These are phyloP conservation scores for Myxozyma monticola DNA, from an alignment of 805 yeast species.

Conservation along the genomic window DNA sequence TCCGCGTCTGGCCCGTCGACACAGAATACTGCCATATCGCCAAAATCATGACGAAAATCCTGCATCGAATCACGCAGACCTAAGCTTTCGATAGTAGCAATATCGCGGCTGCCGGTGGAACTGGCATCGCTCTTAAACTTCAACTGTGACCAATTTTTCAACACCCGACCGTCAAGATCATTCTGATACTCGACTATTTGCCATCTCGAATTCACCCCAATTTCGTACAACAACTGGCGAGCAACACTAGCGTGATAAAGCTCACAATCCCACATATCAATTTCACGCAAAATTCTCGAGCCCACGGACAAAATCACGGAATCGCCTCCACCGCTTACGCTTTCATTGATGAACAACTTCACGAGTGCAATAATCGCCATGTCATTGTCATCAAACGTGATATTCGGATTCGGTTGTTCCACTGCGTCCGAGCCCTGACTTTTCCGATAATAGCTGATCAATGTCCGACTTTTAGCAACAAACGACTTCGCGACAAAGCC, in stretches of 20 bases:
- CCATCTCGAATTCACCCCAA: slow-evolving; percentile 32
- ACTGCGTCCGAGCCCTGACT: background rate
- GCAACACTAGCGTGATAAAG: background rate
- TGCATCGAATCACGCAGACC: slow-evolving; percentile 14
- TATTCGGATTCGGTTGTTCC: background rate
- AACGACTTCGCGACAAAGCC: slow-evolving; percentile 2
- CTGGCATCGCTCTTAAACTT: background rate
- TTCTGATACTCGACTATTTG: slow-evolving; percentile 13
- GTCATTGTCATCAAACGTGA: slow-evolving; percentile 7
- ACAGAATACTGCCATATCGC: slow-evolving; percentile 63
- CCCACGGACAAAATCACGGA: slow-evolving; percentile 10
- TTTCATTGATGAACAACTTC: background rate
- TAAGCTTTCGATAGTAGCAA: background rate
- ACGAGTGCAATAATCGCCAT: slow-evolving; percentile 19
- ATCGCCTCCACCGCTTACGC: background rate
- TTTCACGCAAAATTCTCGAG: slow-evolving; percentile 14
- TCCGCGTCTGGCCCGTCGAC: slow-evolving; percentile 79
- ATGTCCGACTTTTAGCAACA: slow-evolving; percentile 6
- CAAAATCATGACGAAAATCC: slow-evolving; percentile 24
- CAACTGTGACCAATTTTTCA: slow-evolving; percentile 5
- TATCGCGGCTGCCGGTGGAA: background rate
- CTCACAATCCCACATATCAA: slow-evolving; percentile 15
- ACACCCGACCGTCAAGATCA: background rate
- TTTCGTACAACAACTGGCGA: slow-evolving; percentile 26
- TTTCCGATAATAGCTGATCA: slow-evolving; percentile 8